Base-by-base conservation (phyloP, 2,329 filamentous ascomycete species). In the Capronia epimyces region DNA sequence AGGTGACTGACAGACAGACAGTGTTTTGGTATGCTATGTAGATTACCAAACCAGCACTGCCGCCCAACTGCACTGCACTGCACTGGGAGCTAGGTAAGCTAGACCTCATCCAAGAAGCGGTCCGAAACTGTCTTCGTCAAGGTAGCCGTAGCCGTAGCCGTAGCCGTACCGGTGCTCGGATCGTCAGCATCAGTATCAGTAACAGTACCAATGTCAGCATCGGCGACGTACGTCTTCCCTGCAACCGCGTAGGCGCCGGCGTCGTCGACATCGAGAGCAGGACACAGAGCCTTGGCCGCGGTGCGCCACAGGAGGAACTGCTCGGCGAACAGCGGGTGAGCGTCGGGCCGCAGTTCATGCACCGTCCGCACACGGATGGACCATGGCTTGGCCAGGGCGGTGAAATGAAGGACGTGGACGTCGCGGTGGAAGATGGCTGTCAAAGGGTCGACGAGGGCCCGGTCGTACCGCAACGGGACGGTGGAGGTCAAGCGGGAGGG, bases 221-320 rank as follows among this genome's bases (percentile, higher is more conserved):
- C 25, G 24, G 25, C 18, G 21, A 18, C n/a, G 27, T 46, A 40
- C 16, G 7, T 46, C 32, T 46, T 46, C 32, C 44, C 44, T 1
- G 29, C 44, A 8, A 40, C 22, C 31, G 37, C 31, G n/a, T 20
- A n/a, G 8, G 18, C 18, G 7, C 44, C 44, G 1, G 18, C 18
- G 31, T 46, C 44, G n/a, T 25, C 44, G 31, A 27, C 2, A 5
- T 9, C 22, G 16, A 46, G 18, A 5, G 44, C 15, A 16, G 46
- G 46, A 49, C 46, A 49, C 13, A 49, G 34, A 15, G 41, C n/a
- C 21, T 34, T 41, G 5, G 46, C 46, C 24, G 46, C 46, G 8
- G 22, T 27, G 4, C 46, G 46, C 46, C 46, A 49, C 6, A 49
- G 24, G 18, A 49, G 46, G 29, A 49, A 49, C 37, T 49, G 46